These are phyloP conservation scores for Megacollybia marginata DNA, from an alignment of 768 basidiomycete species.

Conservation along the genomic window DNA sequence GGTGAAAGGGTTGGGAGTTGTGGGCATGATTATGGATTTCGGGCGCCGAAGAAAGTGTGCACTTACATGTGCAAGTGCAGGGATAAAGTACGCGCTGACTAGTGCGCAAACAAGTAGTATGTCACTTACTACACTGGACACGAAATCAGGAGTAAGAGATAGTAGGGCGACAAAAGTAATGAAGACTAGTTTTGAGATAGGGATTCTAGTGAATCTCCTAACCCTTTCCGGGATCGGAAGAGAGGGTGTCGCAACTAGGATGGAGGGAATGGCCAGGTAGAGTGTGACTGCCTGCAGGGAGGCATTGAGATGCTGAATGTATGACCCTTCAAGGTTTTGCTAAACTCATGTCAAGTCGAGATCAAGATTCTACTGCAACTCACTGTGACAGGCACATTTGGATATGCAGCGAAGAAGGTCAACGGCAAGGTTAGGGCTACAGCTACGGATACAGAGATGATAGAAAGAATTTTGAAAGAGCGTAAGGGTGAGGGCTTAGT, in stretches of 20 bases:
- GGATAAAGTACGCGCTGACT: conserved; percentile 52
- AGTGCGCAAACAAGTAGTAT: conserved; percentile 43
- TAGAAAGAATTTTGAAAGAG: conserved; percentile 54
- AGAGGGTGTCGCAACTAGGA: conserved; percentile 49
- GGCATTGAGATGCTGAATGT: conserved; percentile 24
- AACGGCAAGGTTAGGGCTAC: conserved; percentile 49
- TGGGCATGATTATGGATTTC: conserved; percentile 73
- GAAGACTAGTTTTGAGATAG: conserved; percentile 37
- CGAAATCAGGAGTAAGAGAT: conserved; percentile 33
- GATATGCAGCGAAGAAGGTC: conserved; percentile 42
- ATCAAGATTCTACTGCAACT: conserved; percentile 5
- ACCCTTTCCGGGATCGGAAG: conserved; percentile 38
- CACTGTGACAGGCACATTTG: conserved; percentile 31
- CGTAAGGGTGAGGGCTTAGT: conserved; percentile 39
- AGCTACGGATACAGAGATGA: conserved; percentile 40
- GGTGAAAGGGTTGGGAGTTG: conserved; percentile 19
- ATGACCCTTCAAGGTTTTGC: no score
- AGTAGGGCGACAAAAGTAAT: conserved; percentile 35
- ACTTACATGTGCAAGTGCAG: conserved; percentile 71
- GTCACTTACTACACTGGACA: conserved; percentile 37
- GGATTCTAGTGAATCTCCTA: conserved; percentile 33
- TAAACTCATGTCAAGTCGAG: no score
- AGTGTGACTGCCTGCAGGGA: conserved; percentile 45
- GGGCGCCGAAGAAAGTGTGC: conserved; percentile 83
- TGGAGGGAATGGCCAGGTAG: conserved; percentile 48